These are phyloP conservation scores for Paratinospora sagittata DNA, from an alignment of 164 flowering plant genomes.

Conservation along the genomic window DNA sequence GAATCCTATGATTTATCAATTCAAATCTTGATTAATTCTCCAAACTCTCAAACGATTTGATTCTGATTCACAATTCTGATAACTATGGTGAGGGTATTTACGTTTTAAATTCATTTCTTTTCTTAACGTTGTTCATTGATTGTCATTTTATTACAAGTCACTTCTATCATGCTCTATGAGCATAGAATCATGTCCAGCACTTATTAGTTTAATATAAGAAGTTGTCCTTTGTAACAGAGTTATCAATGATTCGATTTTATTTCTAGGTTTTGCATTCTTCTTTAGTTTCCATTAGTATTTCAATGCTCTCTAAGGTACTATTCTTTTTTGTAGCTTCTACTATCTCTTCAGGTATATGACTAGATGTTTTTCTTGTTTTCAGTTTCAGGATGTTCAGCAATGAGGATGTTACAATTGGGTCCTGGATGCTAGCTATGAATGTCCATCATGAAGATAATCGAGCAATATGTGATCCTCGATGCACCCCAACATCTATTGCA, in stretches of 20 bases:
- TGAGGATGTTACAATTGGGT: slow-evolving; percentile 66
- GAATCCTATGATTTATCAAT: no score
- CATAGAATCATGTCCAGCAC: no score
- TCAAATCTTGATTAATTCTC: no score
- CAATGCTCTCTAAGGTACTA: not conserved
- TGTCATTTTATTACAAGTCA: not conserved
- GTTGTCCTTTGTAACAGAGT: no score
- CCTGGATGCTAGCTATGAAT: slow-evolving; percentile 82
- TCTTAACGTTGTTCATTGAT: not conserved
- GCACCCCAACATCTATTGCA: slow-evolving; percentile 60
- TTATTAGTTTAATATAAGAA: no score
- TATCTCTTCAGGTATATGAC: not conserved
- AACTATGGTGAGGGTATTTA: no score
- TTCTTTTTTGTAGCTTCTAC: not conserved
- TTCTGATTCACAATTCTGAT: no score
- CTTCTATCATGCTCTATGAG: not conserved
- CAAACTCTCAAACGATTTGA: no score
- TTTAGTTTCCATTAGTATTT: not conserved
- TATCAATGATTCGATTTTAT: no score
- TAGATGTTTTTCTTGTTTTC: slow-evolving; percentile 14
- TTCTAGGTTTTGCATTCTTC: not conserved
- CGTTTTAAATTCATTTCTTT: no score
- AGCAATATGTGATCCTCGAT: slow-evolving; percentile 56
- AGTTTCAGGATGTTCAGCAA: slow-evolving; percentile 67
- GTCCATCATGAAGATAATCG: slow-evolving; percentile 54